A percentile compares a stretch with the other conserved stretches of the same genome.
These are phyloP conservation scores for Lactifluus pinguis DNA, from an alignment of 768 basidiomycete species.

Conservation along the genomic window DNA sequence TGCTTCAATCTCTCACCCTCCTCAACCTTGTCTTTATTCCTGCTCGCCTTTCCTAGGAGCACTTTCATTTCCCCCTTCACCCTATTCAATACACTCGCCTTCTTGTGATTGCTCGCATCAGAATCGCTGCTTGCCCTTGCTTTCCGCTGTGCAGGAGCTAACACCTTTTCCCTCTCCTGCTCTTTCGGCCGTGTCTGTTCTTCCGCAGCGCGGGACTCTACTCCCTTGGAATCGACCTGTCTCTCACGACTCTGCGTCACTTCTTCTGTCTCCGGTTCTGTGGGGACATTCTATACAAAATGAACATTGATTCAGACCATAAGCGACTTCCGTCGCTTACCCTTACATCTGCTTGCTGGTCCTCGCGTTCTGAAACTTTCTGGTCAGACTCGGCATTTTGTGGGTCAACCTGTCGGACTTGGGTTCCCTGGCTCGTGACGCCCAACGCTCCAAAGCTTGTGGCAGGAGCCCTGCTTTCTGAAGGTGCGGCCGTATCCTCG, in stretches of 20 bases:
- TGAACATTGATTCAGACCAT: not conserved
- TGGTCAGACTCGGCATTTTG: not conserved
- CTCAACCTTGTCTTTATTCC: conserved; percentile 12
- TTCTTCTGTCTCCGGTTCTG: not conserved
- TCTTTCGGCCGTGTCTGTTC: not conserved
- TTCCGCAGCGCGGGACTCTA: not conserved
- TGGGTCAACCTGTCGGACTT: not conserved
- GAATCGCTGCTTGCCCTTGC: conserved; percentile 12
- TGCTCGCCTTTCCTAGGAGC: conserved; percentile 13
- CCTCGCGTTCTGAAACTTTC: not conserved
- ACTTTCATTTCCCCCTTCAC: conserved; percentile 15
- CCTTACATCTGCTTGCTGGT: not conserved
- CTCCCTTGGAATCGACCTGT: not conserved
- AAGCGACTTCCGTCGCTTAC: not conserved
- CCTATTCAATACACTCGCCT: conserved; percentile 9
- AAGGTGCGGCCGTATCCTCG: not conserved
- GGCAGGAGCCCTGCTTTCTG: not conserved
- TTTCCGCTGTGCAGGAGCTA: not conserved
- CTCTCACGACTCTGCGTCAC: not conserved
- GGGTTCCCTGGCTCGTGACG: not conserved
- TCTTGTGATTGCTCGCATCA: conserved; percentile 10
- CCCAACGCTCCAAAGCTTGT: not conserved
- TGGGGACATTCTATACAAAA: not conserved
- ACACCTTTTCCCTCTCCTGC: not conserved
- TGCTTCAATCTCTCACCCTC: conserved; percentile 13